Evolutionary conservation across 331 rosid species (phyloP).

Genomic region (Stylosanthes scabra): DNA sequence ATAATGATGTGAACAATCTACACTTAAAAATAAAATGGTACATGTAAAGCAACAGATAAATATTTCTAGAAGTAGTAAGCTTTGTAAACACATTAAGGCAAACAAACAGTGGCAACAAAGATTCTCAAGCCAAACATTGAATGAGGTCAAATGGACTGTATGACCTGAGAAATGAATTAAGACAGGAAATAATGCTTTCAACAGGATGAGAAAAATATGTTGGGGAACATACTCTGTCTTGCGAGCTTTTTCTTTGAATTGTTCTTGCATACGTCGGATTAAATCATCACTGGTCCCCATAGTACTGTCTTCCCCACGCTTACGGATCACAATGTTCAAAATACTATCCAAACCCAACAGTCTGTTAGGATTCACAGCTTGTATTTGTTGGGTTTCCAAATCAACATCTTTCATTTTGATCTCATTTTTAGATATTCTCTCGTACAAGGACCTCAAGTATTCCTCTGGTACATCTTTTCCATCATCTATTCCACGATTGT

Average conservation of each 20-base stretch:
- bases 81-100: not conserved
- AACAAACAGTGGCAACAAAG: constrained; percentile 19
- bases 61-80: constrained; percentile 30
- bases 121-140: constrained; percentile 16
- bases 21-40: constrained; percentile 29
- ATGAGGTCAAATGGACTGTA: constrained; percentile 12
- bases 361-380: constrained; percentile 76
- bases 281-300: constrained; percentile 94
- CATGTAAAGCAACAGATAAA: constrained; percentile 18
- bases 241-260: constrained; percentile 95
- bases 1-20: not conserved
- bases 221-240: constrained; percentile 79
- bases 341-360: constrained; percentile 88
- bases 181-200: constrained; percentile 1
- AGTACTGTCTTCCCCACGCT: constrained; percentile 71
- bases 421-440: constrained; percentile 89
- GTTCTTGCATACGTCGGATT: constrained; percentile 93
- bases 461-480: constrained; percentile 95
- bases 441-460: constrained; percentile 83
- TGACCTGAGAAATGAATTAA: not conserved
- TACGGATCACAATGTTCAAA: constrained; percentile 90
- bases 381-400: constrained; percentile 79
- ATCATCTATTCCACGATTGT: constrained; percentile 96
- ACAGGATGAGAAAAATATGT: constrained; percentile 20
- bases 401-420: constrained; percentile 95